A percentile compares a stretch with the other conserved stretches of the same genome.
These are phyloP conservation scores for Nissolia schottii DNA, from an alignment of 306 rosid species.

Conservation along the genomic window DNA sequence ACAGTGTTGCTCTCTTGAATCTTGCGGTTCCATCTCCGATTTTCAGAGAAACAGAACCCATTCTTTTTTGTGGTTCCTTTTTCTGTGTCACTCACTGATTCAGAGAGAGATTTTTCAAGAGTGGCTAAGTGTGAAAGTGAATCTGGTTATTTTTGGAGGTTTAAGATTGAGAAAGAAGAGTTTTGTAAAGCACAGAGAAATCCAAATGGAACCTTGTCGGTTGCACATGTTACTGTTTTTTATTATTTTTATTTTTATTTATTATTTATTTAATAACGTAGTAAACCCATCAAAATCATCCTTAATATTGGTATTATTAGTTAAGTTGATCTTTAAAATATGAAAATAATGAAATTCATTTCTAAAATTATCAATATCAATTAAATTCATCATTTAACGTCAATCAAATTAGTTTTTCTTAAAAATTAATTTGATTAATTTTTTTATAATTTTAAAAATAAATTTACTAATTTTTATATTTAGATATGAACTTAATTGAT, in stretches of 20 bases:
- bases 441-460: no score
- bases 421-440: no score
- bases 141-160: background rate
- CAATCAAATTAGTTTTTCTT: no score
- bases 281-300: no score
- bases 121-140: background rate
- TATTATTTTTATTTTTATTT: background rate
- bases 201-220: constrained; percentile 27
- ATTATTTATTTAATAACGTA: background rate
- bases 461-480: no score
- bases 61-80: constrained; percentile 5
- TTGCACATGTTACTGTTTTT: background rate
- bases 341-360: no score
- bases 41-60: constrained; percentile 94
- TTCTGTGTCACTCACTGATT: background rate
- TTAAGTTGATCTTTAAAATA: no score
- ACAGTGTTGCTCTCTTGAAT: constrained; percentile 66
- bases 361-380: no score
- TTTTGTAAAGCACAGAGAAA: background rate
- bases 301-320: no score
- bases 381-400: no score
- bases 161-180: background rate
- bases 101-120: constrained; percentile 20
- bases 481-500: no score
- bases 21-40: constrained; percentile 94